Base-by-base conservation (phyloP, 2,329 filamentous ascomycete genomes). In the Lasiodiplodia theobromae region DNA sequence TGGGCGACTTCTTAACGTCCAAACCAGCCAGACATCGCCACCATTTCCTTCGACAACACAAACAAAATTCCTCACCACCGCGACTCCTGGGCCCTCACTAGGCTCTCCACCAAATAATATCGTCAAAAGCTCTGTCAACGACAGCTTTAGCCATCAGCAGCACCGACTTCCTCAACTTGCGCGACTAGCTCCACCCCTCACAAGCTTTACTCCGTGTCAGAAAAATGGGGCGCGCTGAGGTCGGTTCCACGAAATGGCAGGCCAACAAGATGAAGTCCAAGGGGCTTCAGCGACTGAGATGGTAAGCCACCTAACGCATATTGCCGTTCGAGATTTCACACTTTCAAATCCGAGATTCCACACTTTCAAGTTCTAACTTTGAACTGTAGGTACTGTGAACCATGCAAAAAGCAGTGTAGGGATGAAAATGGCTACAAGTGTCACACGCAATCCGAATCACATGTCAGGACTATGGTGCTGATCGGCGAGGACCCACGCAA, bases 341-440 rank as follows among this genome's bases (percentile, higher is more conserved):
- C 38, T 44, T 40, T 16, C 2, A 14, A 16, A 40, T 40, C 18
- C 16, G 23, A 23, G 23, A 25, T 25, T 25, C 25, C 25, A 40
- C 12, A 14, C 4, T 40, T 40, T n/a, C 2, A 7, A 14, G 0
- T 18, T n/a, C 38, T 6, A 44, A 7, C 14, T 44, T 18, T 5
- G 7, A 21, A 8, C 2, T 47, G 18, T 3, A 47, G 44, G 44
- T 98, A 94, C 82, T 97, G 94, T 77, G 85, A 86, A 77, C 88
- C 91, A 6, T 97, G 94, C 82, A 87, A 93, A 77, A 86, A 88
- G 69, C 91, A 93, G 74, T 89, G 88, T 78, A 86, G 92, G 70
- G 94, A 97, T 77, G 92, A 94, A 73, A 97, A 98, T 81, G 94
- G 91, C 31, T 97, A 94, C 82, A 94, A 94, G 80, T 92, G 80